phyloP scores from a whole-genome alignment of 2,329 filamentous ascomycete species.

The Colletotrichum godetiae region DNA sequence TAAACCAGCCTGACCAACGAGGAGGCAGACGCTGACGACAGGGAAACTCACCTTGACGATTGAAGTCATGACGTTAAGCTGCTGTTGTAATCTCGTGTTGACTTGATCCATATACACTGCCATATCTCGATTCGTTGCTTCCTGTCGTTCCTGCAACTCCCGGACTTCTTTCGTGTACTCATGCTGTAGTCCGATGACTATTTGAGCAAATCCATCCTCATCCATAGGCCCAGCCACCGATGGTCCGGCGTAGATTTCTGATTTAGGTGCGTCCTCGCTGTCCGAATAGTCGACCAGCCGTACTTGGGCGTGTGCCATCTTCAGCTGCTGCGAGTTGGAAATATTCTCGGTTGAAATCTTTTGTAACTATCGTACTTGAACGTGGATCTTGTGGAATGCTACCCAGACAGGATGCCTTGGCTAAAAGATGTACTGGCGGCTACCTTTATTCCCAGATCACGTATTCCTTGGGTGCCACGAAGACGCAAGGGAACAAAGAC shows the following conservation, averaged over 20 bases:
- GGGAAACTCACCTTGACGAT: slow-evolving; percentile 4
- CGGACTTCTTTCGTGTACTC: slow-evolving; percentile 10
- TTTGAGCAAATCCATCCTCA: slow-evolving; percentile 14
- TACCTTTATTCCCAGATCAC: neutral
- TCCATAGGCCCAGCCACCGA: neutral
- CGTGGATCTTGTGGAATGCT: neutral
- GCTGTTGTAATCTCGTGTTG: slow-evolving; percentile 14
- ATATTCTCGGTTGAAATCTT: neutral
- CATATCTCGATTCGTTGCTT: neutral
- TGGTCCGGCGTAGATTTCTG: neutral
- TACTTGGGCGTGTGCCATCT: neutral
- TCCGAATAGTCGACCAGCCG: neutral
- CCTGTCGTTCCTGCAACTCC: neutral
- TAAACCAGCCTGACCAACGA: neutral
- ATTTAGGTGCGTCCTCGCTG: neutral
- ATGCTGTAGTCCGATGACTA: slow-evolving; percentile 17
- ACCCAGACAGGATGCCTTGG: neutral
- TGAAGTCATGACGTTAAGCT: slow-evolving; percentile 15
- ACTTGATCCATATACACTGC: neutral
- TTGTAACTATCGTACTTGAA: neutral
- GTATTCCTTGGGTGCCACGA: neutral
- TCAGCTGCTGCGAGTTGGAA: neutral
- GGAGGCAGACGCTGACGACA: no score
- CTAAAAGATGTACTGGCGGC: neutral
- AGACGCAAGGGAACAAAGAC: neutral